Percentiles rank a stretch among this genome's conserved stretches.
Conservation (phyloP, 164 flowering plant genomes). For the Chimonanthus salicifolius region DNA sequence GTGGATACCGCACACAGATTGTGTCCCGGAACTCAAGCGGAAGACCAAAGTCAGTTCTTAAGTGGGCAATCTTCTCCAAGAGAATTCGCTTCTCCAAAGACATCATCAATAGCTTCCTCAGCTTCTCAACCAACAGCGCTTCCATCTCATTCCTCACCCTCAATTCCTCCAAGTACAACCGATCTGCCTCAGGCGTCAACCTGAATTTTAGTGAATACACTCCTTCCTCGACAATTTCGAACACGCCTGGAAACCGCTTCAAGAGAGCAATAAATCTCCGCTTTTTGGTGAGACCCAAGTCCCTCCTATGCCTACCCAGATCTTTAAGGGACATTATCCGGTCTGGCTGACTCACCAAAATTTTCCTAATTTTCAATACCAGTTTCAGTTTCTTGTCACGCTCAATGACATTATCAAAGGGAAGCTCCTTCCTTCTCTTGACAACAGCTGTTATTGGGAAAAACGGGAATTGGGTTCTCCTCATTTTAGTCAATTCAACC, state of each 20-base stretch:
- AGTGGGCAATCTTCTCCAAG: constrained; percentile 78
- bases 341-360: constrained; percentile 73
- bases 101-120: constrained; percentile 96
- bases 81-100: constrained; percentile 76
- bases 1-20: constrained; percentile 73
- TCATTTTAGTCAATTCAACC: constrained; percentile 12
- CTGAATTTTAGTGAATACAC: constrained; percentile 56
- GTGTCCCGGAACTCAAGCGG: constrained; percentile 78
- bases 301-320: constrained; percentile 66
- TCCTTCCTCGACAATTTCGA: constrained; percentile 92
- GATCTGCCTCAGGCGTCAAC: constrained; percentile 82
- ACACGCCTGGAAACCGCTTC: constrained; percentile 72
- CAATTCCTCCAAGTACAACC: constrained; percentile 78
- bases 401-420: constrained; percentile 87
- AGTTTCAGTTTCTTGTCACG: constrained; percentile 86
- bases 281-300: constrained; percentile 54
- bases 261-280: constrained; percentile 72
- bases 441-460: constrained; percentile 61
- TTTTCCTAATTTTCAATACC: constrained; percentile 76
- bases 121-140: constrained; percentile 53
- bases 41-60: constrained; percentile 76
- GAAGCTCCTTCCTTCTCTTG: constrained; percentile 84
- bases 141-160: constrained; percentile 77
- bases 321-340: constrained; percentile 64
- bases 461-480: constrained; percentile 30